Evolutionary conservation across 139 green algal genomes (phyloP), one percentile per base, ranked within the genome.

Genomic region (Micractinium conductrix): DNA sequence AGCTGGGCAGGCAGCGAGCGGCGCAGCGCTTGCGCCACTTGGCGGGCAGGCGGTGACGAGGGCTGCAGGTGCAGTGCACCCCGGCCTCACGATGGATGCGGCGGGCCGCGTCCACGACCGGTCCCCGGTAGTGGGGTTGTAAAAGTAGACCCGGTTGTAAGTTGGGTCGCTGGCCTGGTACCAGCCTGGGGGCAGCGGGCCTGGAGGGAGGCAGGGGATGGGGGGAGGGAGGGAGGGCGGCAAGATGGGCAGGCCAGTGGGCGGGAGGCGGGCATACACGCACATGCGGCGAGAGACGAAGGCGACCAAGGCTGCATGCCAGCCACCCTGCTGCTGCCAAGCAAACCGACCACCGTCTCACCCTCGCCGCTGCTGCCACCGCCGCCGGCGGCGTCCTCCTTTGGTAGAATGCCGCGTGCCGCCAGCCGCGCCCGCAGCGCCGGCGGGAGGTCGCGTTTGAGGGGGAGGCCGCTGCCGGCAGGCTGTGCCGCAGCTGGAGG

Each of bases 31-130:
- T n/a, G n/a, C n/a, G n/a, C n/a, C n/a, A n/a, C n/a, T n/a, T n/a
- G n/a, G 53, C 53, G 26, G 10, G 53, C 53, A 62, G 53, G 53
- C 8, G 19, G 10, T 62, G 53, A 5, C 26, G 53, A 30, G 53
- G 7, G 2, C 19, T 62, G 53, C 53, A 62, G 5, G 53, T 62
- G 53, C 10, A 22, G 48, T 10, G 48, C 48, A 14, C 12, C 48
- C 48, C 48, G 48, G 48, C 48, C 48, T 24, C 48, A 58, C 16
- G 48, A 10, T 58, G 48, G 48, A 58, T 16, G 48, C 48, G 48
- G n/a, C 33, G 35, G 92, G 94, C 33, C 88, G 85, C 37, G 78
- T 83, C 94, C 94, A 98, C 2, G 71, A 88, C 48, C 94, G 93
- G 83, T 96, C 89, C 1, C 93, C 90, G 0, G 87, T 96, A 42